These are phyloP conservation scores for Xylaria sp. DNA, from an alignment of 2,329 filamentous ascomycete species.

Conservation along the genomic window DNA sequence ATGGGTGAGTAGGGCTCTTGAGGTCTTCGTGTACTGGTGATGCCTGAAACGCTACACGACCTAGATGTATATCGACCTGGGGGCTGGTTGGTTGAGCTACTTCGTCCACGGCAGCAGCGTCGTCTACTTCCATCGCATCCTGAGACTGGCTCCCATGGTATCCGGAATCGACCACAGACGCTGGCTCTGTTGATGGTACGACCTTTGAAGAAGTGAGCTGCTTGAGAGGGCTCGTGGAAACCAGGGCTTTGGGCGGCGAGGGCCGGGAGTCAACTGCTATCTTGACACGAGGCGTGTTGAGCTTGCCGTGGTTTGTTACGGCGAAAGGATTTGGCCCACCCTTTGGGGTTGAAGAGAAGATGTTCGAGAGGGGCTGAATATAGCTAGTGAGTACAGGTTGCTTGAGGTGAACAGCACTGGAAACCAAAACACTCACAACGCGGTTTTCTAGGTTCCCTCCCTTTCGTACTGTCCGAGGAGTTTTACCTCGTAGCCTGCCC, in stretches of 20 bases:
- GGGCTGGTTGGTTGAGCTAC: constrained; percentile 43
- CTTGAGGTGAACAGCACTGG: constrained; percentile 15
- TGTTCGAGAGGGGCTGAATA: constrained; percentile 67
- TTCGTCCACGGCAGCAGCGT: constrained; percentile 38
- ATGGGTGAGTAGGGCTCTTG: constrained; percentile 39
- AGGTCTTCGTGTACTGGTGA: constrained; percentile 38
- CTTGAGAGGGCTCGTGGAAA: constrained; percentile 52
- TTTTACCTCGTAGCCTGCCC: constrained; percentile 84
- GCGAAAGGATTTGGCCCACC: constrained; percentile 65
- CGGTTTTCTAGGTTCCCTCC: constrained; percentile 67
- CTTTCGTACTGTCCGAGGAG: constrained; percentile 77
- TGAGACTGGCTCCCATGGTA: constrained; percentile 76
- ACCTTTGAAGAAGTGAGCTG: constrained; percentile 50
- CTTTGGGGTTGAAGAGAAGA: constrained; percentile 67
- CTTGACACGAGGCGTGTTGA: constrained; percentile 67
- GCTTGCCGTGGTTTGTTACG: constrained; percentile 59
- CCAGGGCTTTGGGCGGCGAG: constrained; percentile 49
- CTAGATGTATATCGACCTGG: constrained; percentile 35
- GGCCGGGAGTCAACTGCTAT: constrained; percentile 64
- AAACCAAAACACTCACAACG: constrained; percentile 63
- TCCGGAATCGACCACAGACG: constrained; percentile 70
- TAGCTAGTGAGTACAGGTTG: constrained; percentile 33
- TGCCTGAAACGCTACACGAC: constrained; percentile 39
- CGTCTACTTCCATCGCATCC: constrained; percentile 60
- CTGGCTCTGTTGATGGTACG: constrained; percentile 42